Evolutionary conservation across 2,329 filamentous ascomycete genomes (phyloP), one percentile per base, ranked within the genome.

Genomic region (Colletotrichum spinosum): DNA sequence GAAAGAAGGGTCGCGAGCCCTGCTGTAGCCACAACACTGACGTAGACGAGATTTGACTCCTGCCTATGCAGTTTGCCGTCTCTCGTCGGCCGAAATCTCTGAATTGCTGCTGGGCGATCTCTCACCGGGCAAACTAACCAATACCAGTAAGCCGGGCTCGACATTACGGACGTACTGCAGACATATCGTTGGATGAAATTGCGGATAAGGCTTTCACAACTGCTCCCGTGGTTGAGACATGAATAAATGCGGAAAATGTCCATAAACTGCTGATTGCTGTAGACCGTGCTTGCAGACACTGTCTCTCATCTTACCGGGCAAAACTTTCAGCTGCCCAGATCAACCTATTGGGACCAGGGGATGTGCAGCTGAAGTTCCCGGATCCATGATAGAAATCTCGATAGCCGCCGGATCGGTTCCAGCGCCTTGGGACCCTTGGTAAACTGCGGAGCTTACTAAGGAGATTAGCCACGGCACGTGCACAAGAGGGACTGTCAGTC

Each of bases 21-120:
- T 45, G 46, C 58, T 53, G 48, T 33, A 62, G 63, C 42, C 63
- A 55, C 63, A 57, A 38, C 49, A 39, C 12, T 35, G 52, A 56
- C 51, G 12, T n/a, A 44, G n/a, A 38, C 42, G 7, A 57, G 58
- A 62, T 62, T 34, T 35, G 11, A 48, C 25, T 25, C 25, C 48
- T 49, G 41, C 2, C 17, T 25, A 8, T 25, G 35, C n/a, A 41
- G 37, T 53, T 62, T 37, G n/a, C 33, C 15, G 41, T 35, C 11
- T 37, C 33, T 53, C 33, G 41, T 39, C 38, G 15, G 49, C 48
- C 41, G 58, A 50, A 17, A 12, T 25, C 17, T 34, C 13, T 10
- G 25, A 25, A 25, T 5, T 25, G 25, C 25, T 25, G 15, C 39
- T 34, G 9, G 37, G 35, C 17, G 17, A 25, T 11, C 25, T n/a